Conservation (phyloP, 495 filamentous ascomycete species). For the Aspergillus bridgeri region DNA sequence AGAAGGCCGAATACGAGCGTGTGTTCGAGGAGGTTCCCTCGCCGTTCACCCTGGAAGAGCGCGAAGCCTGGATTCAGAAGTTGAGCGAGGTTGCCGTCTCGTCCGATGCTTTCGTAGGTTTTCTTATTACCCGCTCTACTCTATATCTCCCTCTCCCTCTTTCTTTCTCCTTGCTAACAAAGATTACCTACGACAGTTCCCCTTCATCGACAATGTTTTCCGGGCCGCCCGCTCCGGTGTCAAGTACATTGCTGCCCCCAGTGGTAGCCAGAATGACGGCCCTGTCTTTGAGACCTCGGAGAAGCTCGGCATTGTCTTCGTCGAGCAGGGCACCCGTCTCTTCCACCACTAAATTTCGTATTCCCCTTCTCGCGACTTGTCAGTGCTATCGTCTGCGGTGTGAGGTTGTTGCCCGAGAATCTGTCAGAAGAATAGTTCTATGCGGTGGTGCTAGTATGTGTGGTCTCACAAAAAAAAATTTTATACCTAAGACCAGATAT, state of each 20-base stretch:
- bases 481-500: slow-evolving; percentile 13
- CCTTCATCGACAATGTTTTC: slow-evolving; percentile 97
- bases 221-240: slow-evolving; percentile 80
- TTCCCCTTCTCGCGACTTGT: neutral
- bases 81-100: slow-evolving; percentile 79
- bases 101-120: slow-evolving; percentile 89
- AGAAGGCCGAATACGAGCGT: slow-evolving; percentile 81
- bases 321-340: slow-evolving; percentile 81
- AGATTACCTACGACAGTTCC: slow-evolving; percentile 60
- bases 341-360: slow-evolving; percentile 72
- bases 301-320: slow-evolving; percentile 86
- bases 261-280: slow-evolving; percentile 87
- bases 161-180: neutral
- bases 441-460: slow-evolving; percentile 5
- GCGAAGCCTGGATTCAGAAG: slow-evolving; percentile 75
- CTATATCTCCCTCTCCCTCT: neutral
- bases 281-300: slow-evolving; percentile 89
- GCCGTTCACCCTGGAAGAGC: slow-evolving; percentile 79
- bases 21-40: slow-evolving; percentile 89
- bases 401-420: neutral
- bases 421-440: slow-evolving; percentile 1
- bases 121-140: neutral
- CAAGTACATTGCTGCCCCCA: slow-evolving; percentile 93
- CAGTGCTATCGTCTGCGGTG: neutral
- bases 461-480: slow-evolving; percentile 9